Percentiles rank a stretch among this genome's conserved stretches.
Conservation (phyloP, 108 stramenopile species). For the Pseudonitzschia pungens region DNA sequence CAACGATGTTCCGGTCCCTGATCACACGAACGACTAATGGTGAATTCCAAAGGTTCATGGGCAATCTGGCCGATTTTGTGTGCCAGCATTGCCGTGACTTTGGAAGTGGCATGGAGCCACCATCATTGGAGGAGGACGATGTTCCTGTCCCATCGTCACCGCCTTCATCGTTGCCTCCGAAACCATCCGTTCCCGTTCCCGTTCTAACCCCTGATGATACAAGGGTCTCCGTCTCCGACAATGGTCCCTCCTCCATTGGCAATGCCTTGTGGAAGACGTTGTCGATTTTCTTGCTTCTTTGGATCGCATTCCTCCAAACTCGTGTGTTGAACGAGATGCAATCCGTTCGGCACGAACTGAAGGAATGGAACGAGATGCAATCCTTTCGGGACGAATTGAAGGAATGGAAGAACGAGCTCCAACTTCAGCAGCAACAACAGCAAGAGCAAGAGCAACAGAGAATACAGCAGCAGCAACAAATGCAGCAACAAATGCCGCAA, state of each 20-base stretch:
- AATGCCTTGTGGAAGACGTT: neutral
- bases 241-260: neutral
- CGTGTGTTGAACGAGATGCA: neutral
- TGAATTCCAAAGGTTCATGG: conserved; percentile 64
- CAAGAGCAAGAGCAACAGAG: too few species aligned
- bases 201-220: too few species aligned
- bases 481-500: neutral
- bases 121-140: too few species aligned
- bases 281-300: neutral
- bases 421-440: neutral
- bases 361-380: neutral
- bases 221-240: neutral
- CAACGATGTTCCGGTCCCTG: conserved; percentile 71
- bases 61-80: conserved; percentile 29
- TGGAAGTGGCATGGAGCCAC: too few species aligned
- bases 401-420: neutral
- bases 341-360: neutral
- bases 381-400: neutral
- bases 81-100: neutral
- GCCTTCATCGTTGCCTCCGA: too few species aligned
- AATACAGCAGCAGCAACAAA: neutral
- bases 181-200: too few species aligned
- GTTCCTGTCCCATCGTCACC: too few species aligned
- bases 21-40: conserved; percentile 60
- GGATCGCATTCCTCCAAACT: neutral